phyloP scores from a whole-genome alignment of 148 eudicot genomes.

The Gaultheria prostrata region DNA sequence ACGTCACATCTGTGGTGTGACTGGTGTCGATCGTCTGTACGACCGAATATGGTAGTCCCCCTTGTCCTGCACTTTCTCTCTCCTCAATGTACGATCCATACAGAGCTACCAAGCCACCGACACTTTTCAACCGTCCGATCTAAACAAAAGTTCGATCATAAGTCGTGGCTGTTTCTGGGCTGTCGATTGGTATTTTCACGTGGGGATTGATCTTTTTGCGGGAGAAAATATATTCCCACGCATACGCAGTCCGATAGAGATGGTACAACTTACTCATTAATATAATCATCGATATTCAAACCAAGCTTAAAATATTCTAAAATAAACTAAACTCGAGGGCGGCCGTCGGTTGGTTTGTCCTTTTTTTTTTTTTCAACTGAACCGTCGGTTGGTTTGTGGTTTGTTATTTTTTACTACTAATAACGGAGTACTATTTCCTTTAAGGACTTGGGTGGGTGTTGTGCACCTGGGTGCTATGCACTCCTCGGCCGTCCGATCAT shows the following conservation, averaged over 20 bases:
- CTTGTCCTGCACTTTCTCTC: not conserved
- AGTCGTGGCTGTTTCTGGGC: not conserved
- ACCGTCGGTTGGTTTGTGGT: too few species aligned
- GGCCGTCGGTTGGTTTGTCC: conserved; percentile 13
- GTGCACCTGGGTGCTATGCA: too few species aligned
- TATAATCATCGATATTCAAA: not conserved
- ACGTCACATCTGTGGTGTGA: not conserved
- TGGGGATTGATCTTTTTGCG: not conserved
- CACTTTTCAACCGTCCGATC: conserved; percentile 17
- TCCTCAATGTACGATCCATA: too few species aligned
- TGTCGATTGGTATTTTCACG: not conserved
- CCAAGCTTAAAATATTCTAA: not conserved
- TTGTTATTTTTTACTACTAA: too few species aligned
- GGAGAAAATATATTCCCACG: not conserved
- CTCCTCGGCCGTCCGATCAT: too few species aligned
- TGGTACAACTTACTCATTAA: not conserved
- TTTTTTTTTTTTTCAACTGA: too few species aligned
- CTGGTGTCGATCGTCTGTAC: not conserved
- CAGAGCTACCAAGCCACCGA: conserved; percentile 22
- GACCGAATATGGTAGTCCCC: too few species aligned
- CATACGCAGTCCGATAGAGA: conserved; percentile 3
- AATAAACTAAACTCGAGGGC: not conserved
- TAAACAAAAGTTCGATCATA: not conserved
- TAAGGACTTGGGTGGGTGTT: too few species aligned
- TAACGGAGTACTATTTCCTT: too few species aligned